These are phyloP conservation scores for Poa annua DNA, from an alignment of 176 grass and related monocot species.

Conservation along the genomic window DNA sequence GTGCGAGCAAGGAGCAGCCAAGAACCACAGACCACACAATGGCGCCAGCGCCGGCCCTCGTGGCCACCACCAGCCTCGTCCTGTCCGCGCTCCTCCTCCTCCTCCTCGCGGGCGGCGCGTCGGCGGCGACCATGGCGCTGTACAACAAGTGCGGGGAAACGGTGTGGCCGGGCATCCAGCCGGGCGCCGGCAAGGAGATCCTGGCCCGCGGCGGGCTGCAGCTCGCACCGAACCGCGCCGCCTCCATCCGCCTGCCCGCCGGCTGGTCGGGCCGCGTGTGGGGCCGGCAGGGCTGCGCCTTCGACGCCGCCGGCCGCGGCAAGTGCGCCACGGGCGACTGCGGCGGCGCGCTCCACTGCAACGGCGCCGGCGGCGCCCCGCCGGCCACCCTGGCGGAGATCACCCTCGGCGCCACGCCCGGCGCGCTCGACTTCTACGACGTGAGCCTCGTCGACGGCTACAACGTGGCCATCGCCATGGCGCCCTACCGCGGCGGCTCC, in stretches of 20 bases:
- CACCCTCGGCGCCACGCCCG: conserved; percentile 50
- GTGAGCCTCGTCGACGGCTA: conserved; percentile 93
- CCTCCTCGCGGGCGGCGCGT: conserved; percentile 40
- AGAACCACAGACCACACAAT: background rate
- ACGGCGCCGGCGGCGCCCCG: conserved; percentile 65
- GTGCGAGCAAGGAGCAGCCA: background rate
- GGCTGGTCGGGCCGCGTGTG: conserved; percentile 89
- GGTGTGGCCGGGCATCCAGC: conserved; percentile 96
- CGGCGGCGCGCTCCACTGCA: conserved; percentile 75
- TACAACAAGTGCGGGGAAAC: conserved; percentile 85
- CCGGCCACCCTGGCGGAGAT: conserved; percentile 85
- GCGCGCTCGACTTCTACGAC: conserved; percentile 85
- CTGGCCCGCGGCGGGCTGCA: conserved; percentile 67
- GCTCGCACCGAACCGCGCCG: conserved; percentile 50
- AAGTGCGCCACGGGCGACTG: conserved; percentile 90
- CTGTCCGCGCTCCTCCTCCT: background rate
- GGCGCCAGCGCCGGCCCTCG: background rate
- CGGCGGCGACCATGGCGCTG: conserved; percentile 70
- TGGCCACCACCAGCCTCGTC: background rate
- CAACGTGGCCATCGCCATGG: conserved; percentile 89
- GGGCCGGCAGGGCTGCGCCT: conserved; percentile 77
- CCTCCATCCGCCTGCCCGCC: conserved; percentile 61
- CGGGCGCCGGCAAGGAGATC: conserved; percentile 63
- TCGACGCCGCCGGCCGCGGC: conserved; percentile 65
- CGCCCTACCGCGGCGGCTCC: conserved; percentile 68